phyloP scores from a whole-genome alignment of 2,329 filamentous ascomycete genomes.

The Escovopsis weberi region DNA sequence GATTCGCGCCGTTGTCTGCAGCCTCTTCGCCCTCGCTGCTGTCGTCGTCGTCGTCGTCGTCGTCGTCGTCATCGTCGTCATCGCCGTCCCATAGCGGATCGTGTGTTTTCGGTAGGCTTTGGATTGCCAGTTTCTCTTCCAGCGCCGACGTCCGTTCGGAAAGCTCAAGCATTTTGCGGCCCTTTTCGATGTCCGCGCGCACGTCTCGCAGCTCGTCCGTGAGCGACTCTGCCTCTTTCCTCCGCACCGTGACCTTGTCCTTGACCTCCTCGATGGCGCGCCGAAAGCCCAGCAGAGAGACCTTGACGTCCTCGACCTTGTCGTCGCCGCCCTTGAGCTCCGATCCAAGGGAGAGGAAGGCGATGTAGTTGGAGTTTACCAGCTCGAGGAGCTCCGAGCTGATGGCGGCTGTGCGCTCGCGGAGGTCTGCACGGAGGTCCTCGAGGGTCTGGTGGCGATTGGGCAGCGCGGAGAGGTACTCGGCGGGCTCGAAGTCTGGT shows the following conservation, averaged over 20 bases:
- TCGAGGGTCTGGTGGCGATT: constrained; percentile 92
- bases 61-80: constrained; percentile 26
- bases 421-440: constrained; percentile 75
- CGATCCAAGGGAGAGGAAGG: constrained; percentile 71
- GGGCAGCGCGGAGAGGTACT: constrained; percentile 66
- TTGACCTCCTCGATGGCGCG: constrained; percentile 67
- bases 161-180: constrained; percentile 50
- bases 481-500: constrained; percentile 61
- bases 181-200: constrained; percentile 45
- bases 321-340: constrained; percentile 81
- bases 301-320: constrained; percentile 75
- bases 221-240: constrained; percentile 45
- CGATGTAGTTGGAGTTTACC: constrained; percentile 88
- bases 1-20: constrained; percentile 12
- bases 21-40: constrained; percentile 19
- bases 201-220: constrained; percentile 54
- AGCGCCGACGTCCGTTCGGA: constrained; percentile 47
- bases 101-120: constrained; percentile 15
- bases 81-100: constrained; percentile 2
- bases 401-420: constrained; percentile 64
- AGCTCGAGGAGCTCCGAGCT: constrained; percentile 81
- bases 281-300: constrained; percentile 73
- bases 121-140: constrained; percentile 48
- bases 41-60: constrained; percentile 20
- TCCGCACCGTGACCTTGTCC: constrained; percentile 46